Evolutionary conservation across 768 basidiomycete species (phyloP).

Genomic region (Sarcodon aspratus): DNA sequence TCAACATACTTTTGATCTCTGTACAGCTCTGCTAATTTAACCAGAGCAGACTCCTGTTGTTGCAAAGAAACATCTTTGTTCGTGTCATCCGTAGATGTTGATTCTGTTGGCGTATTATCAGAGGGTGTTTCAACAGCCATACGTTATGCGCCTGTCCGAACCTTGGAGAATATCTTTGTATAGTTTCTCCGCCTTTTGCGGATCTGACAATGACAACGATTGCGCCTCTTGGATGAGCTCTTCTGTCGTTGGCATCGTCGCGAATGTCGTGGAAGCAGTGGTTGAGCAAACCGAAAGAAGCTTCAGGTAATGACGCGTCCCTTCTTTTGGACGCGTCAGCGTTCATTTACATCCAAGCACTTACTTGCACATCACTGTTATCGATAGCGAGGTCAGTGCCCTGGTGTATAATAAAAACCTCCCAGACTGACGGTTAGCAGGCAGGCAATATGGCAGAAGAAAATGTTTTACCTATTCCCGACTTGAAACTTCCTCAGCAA

Average conservation of each 20-base stretch:
- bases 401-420: neutral
- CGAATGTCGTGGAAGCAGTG: neutral
- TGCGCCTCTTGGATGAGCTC: slow-evolving; percentile 49
- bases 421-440: neutral
- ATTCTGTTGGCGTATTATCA: neutral
- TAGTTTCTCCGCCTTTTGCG: slow-evolving; percentile 56
- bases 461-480: slow-evolving; percentile 75
- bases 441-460: slow-evolving; percentile 73
- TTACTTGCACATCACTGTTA: neutral
- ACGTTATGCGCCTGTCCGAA: slow-evolving; percentile 8
- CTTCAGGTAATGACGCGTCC: slow-evolving; percentile 16
- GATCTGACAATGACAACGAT: slow-evolving; percentile 30
- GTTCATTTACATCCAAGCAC: neutral
- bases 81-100: slow-evolving; percentile 3
- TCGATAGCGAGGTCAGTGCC: neutral
- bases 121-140: neutral
- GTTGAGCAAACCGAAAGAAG: neutral
- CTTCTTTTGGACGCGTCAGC: slow-evolving; percentile 4
- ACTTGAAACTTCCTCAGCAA: slow-evolving; percentile 71
- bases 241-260: slow-evolving; percentile 8
- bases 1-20: slow-evolving; percentile 66
- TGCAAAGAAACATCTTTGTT: slow-evolving; percentile 50
- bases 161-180: slow-evolving; percentile 57
- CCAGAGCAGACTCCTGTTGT: slow-evolving; percentile 77
- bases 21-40: slow-evolving; percentile 81